Evolutionary conservation across 164 flowering plant species (phyloP), one percentile per base, ranked within the genome.

Genomic region (Berberis vulgaris): DNA sequence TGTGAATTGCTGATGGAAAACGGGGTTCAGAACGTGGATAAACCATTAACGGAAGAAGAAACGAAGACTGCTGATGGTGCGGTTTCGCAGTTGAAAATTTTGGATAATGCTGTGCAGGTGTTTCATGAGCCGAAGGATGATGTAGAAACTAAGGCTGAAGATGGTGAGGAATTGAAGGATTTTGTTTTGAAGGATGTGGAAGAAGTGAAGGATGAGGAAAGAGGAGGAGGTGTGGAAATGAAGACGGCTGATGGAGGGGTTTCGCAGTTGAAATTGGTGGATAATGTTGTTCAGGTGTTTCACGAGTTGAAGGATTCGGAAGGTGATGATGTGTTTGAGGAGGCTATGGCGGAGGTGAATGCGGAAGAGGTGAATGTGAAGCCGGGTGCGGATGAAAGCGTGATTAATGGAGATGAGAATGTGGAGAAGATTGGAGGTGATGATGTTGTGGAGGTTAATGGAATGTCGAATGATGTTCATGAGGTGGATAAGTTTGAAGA

Each of bases 271-370:
- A 64, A 61, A 40, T 50, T 66, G 8, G 79, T 63, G 62, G 79
- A 72, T 41, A 69, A 42, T 58, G 73, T 49, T n/a, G 63, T 50
- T 46, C 66, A 40, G 42, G 77, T 68, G 59, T 52, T 63, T 50
- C 78, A 72, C 58, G 74, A 47, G 43, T 13, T 70, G 45, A 77
- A 68, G 64, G 80, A 69, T 54, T 72, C 76, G 1, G 86, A 82
- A 49, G 82, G 69, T 64, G 82, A 78, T 40, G 86, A 80, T 41
- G 76, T 71, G 63, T 82, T 81, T 65, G 88, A 73, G 77, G 91
- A 84, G 76, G 86, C 84, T 0, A 46, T 74, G 45, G 40, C 6
- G 5, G 77, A 68, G 40, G 60, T 49, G 1, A 41, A 26, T 52
- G 56, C 61, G 1, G 79, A 66, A 26, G 73, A 57, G 0, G 3